phyloP scores from a whole-genome alignment of 225 moss, liverwort and hornwort species.

The Asterella californica region DNA sequence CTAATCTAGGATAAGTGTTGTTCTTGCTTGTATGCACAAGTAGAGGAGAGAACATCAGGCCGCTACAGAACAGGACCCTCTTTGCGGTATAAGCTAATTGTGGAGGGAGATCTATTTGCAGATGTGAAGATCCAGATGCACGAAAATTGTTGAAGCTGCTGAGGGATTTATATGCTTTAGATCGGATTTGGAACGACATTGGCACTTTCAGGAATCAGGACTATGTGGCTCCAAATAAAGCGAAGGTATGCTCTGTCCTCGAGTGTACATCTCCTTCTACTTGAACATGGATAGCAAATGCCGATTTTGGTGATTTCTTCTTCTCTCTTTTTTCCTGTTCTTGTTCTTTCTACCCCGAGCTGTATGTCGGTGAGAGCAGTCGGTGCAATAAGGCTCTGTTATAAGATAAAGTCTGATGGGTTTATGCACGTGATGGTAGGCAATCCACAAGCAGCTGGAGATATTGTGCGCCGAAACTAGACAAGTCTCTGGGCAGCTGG shows the following conservation, averaged over 20 bases:
- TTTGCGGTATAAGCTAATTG: neutral
- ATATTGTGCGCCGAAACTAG: conserved; percentile 63
- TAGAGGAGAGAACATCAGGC: neutral
- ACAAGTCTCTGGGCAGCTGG: conserved; percentile 57
- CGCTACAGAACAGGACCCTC: neutral
- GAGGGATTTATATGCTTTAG: conserved; percentile 72
- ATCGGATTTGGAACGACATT: conserved; percentile 87
- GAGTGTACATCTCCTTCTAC: neutral
- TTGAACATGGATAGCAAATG: too few relatives aligned
- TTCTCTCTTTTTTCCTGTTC: neutral
- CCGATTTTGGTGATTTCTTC: neutral
- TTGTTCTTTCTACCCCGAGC: neutral
- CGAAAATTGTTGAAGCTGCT: conserved; percentile 57
- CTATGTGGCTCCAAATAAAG: conserved; percentile 83
- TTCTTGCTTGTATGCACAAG: neutral
- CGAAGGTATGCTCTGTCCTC: conserved; percentile 48
- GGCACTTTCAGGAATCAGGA: conserved; percentile 87
- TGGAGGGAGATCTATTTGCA: conserved; percentile 6
- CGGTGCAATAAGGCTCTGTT: neutral
- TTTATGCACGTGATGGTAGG: conserved; percentile 33
- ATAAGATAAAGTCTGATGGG: neutral
- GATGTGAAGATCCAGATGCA: conserved; percentile 66
- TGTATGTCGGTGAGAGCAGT: neutral
- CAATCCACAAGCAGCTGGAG: conserved; percentile 75
- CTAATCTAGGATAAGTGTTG: neutral